Evolutionary conservation across 495 filamentous ascomycete genomes (phyloP).

Genomic region (Penicillium soppii): DNA sequence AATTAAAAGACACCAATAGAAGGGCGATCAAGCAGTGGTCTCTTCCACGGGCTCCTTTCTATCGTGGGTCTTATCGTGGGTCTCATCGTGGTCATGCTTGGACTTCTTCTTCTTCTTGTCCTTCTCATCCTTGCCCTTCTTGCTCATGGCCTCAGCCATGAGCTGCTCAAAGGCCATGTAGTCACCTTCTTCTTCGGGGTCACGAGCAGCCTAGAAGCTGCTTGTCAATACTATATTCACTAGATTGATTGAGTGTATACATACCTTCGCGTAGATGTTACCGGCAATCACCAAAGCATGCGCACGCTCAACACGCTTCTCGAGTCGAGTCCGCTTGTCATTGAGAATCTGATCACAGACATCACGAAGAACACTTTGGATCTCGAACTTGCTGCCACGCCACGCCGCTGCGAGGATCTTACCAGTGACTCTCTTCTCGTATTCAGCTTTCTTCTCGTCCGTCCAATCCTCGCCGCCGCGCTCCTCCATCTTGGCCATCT

Average conservation of each 20-base stretch:
- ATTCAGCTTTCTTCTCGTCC: conserved; percentile 96
- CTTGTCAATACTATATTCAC: conserved; percentile 4
- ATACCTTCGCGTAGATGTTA: conserved; percentile 83
- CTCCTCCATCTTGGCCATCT: conserved; percentile 96
- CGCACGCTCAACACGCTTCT: conserved; percentile 87
- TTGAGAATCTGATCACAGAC: conserved; percentile 71
- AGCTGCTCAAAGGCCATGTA: conserved; percentile 99
- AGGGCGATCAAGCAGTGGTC: conserved; percentile 11
- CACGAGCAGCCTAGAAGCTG: conserved; percentile 69
- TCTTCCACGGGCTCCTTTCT: conserved; percentile 10
- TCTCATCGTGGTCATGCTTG: conserved; percentile 23
- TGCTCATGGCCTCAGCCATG: conserved; percentile 91
- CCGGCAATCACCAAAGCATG: conserved; percentile 85
- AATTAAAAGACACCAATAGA: neutral
- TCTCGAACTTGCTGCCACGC: conserved; percentile 96
- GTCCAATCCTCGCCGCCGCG: conserved; percentile 97
- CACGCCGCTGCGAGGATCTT: conserved; percentile 99
- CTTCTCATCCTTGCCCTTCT: conserved; percentile 80
- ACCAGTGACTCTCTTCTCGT: conserved; percentile 89
- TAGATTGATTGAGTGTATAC: conserved; percentile 11
- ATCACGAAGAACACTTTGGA: conserved; percentile 90
- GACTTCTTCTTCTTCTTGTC: conserved; percentile 68
- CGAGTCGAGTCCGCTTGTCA: conserved; percentile 79
- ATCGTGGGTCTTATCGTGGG: conserved; percentile 1
- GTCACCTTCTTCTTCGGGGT: conserved; percentile 95